phyloP scores from a whole-genome alignment of 805 yeast genomes.

The Candida berthetii region DNA sequence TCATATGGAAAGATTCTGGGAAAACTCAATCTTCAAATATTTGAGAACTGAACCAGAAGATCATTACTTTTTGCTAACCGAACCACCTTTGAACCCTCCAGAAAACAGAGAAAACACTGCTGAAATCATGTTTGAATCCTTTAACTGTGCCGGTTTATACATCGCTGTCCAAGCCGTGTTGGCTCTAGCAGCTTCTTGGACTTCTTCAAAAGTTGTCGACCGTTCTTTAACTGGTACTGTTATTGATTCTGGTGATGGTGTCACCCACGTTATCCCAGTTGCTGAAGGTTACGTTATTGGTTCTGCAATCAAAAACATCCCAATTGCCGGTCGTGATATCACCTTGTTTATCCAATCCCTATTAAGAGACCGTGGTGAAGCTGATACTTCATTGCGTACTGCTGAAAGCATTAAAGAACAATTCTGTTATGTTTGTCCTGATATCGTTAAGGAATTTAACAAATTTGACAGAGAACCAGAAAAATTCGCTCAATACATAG shows the following conservation, averaged over 20 bases:
- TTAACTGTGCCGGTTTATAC: conserved; percentile 97
- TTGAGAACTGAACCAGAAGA: conserved; percentile 98
- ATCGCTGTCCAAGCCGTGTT: conserved; percentile 98
- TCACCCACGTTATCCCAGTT: conserved; percentile 97
- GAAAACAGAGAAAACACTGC: conserved; percentile 98
- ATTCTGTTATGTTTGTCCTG: conserved; percentile 96
- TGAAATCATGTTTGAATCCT: conserved; percentile 97
- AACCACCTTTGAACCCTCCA: conserved; percentile 99
- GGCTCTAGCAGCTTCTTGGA: conserved; percentile 99
- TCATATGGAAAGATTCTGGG: conserved; percentile 99
- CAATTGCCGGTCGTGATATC: conserved; percentile 98
- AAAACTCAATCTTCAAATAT: conserved; percentile 91
- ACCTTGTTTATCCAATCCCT: conserved; percentile 89
- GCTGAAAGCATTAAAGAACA: conserved; percentile 97
- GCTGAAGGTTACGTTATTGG: conserved; percentile 99
- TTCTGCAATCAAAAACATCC: conserved; percentile 93
- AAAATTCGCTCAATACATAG: conserved; percentile 87
- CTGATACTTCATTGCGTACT: conserved; percentile 87
- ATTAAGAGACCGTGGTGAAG: conserved; percentile 95
- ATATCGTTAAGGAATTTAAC: conserved; percentile 92
- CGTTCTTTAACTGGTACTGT: conserved; percentile 97
- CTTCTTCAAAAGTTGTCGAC: conserved; percentile 90
- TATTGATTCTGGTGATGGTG: conserved; percentile 98
- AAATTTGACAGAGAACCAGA: conserved; percentile 93
- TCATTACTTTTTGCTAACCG: conserved; percentile 91